A percentile compares a stretch with the other conserved stretches of the same genome.
Evolutionary conservation across 2,329 filamentous ascomycete genomes (phyloP).

Genomic region (Macrophomina tecta): DNA sequence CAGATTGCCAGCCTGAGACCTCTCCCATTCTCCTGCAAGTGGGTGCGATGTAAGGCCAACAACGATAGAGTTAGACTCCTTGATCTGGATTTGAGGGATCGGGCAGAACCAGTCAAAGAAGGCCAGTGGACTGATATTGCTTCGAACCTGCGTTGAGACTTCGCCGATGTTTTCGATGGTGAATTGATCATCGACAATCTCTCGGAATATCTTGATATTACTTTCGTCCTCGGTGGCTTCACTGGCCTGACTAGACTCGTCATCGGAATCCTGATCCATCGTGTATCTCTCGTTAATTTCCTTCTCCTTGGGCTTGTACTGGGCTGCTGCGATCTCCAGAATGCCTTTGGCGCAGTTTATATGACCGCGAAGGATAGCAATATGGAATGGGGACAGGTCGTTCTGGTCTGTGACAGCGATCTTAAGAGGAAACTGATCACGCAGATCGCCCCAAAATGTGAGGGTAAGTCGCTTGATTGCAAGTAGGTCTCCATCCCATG

Average conservation of each 20-base stretch:
- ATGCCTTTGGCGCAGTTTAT: constrained; percentile 67
- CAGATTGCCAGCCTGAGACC: constrained; percentile 27
- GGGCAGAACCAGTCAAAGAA: constrained; percentile 53
- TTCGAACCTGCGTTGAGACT: constrained; percentile 69
- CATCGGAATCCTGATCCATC: constrained; percentile 43
- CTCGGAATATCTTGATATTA: constrained; percentile 47
- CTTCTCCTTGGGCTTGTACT: constrained; percentile 66
- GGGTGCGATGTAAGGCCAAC: constrained; percentile 28
- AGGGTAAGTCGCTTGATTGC: constrained; percentile 70
- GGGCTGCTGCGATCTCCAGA: constrained; percentile 72
- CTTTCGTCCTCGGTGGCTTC: constrained; percentile 37
- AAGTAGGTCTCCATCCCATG: constrained; percentile 72
- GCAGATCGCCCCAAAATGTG: constrained; percentile 60
- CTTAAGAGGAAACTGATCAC: constrained; percentile 65
- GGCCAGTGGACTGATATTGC: constrained; percentile 60
- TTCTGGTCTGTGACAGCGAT: constrained; percentile 64
- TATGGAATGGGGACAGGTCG: constrained; percentile 66
- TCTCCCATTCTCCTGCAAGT: constrained; percentile 1
- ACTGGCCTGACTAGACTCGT: constrained; percentile 44
- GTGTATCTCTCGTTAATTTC: constrained; percentile 58
- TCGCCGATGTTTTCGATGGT: constrained; percentile 79
- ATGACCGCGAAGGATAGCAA: constrained; percentile 72
- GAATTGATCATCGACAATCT: constrained; percentile 69
- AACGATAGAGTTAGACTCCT: constrained; percentile 12
- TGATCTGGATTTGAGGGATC: constrained; percentile 29